Evolutionary conservation across 805 yeast genomes (phyloP), one percentile per base, ranked within the genome.

Genomic region (Barnettozyma siamensis): DNA sequence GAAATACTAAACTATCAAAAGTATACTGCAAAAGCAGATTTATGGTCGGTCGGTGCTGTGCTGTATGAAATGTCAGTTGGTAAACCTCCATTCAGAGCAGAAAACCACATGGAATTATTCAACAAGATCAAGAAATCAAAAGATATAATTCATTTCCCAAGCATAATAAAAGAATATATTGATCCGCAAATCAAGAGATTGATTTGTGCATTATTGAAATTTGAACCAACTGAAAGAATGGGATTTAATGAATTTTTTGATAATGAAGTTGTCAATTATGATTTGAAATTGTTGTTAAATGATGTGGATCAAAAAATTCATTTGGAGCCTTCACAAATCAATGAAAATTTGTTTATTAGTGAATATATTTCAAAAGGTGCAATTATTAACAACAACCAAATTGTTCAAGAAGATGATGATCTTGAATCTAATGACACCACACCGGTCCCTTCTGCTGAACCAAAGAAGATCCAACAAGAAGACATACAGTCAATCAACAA

Each of bases 21-120:
- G 63, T 93, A 93, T 65, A 88, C 89, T 52, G 99, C 98, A 5
- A 89, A 88, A 60, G 98, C 97, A 0, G 99, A 93, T 59, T 65
- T 93, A 48, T 93, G 99, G 99, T 88, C 97, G 7, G 96, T 91
- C 5, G 99, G 99, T 4, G 94, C 98, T 1, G 98, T 93, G 1
- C 66, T 89, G 11, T 93, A 82, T 63, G 99, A 93, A 63, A 89
- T 93, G 96, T 75, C 86, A 11, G 88, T 86, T 24, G 98, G 98
- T n/a, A 83, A 76, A 61, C 96, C 99, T 2, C 99, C 99, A 0
- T 93, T 89, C 61, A 79, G 84, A 49, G 98, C 99, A 3, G 78
- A 84, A 4, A 93, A 93, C 58, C 98, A 91, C 60, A 80, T 93
- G 47, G 97, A 91, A 58, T 72, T 93, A 41, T 73, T 86, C 55